Conservation (phyloP, 148 eudicot genomes). For the Chenopodium suecicum region DNA sequence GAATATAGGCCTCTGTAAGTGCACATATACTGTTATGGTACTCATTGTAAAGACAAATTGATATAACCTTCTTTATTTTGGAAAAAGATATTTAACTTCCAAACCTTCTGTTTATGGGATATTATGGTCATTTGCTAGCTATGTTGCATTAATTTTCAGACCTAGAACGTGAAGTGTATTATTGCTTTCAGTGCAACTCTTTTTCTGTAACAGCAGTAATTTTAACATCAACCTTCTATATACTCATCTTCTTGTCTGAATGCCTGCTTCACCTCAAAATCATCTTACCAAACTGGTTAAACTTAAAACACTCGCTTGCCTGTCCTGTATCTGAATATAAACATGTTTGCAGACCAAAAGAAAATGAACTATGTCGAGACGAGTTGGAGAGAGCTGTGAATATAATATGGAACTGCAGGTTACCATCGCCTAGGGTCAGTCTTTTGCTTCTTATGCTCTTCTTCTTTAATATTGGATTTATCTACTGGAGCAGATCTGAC, state of each 20-base stretch:
- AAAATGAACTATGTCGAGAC: slow-evolving; percentile 72
- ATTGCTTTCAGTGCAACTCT: background rate
- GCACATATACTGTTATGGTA: background rate
- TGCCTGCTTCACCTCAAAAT: background rate
- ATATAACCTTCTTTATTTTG: too few relatives aligned
- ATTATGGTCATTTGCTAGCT: background rate
- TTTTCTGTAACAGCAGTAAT: background rate
- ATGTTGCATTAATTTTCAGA: background rate
- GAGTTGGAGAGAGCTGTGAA: slow-evolving; percentile 90
- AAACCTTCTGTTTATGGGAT: background rate
- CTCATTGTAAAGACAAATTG: background rate
- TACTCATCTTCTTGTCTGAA: background rate
- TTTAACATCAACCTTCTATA: background rate
- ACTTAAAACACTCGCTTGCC: background rate
- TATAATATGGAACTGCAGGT: slow-evolving; percentile 91
- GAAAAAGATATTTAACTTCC: background rate
- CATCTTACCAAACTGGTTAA: too few relatives aligned
- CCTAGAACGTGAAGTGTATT: background rate
- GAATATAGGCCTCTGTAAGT: background rate
- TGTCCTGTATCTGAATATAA: slow-evolving; percentile 1
- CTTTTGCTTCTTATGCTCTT: slow-evolving; percentile 16
- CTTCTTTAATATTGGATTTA: background rate
- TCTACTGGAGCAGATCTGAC: slow-evolving; percentile 5
- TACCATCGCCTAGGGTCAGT: slow-evolving; percentile 96
- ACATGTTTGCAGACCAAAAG: slow-evolving; percentile 64